These are phyloP conservation scores for Penicillium chermesinum DNA, from an alignment of 495 filamentous ascomycete species.

Conservation along the genomic window DNA sequence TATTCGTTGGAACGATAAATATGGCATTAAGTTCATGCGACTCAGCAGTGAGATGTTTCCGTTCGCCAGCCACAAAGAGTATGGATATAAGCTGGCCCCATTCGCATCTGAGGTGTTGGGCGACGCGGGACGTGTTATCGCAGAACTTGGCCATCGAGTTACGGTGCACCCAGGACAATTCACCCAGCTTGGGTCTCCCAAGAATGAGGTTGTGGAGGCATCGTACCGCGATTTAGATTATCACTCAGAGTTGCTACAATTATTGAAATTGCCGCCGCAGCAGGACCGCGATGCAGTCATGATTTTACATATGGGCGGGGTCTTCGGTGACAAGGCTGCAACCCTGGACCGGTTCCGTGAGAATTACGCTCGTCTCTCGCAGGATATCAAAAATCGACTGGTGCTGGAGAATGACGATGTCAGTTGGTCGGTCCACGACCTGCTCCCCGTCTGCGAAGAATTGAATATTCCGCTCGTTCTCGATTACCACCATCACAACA, in stretches of 20 bases:
- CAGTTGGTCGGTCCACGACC: slow-evolving; percentile 81
- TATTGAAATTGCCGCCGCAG: slow-evolving; percentile 75
- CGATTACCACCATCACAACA: slow-evolving; percentile 95
- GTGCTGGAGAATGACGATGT: slow-evolving; percentile 97
- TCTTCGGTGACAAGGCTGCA: slow-evolving; percentile 81
- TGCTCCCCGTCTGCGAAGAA: slow-evolving; percentile 87
- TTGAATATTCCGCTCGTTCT: slow-evolving; percentile 89
- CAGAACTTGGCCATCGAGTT: slow-evolving; percentile 76
- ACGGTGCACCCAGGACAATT: slow-evolving; percentile 93
- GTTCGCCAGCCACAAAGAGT: slow-evolving; percentile 81
- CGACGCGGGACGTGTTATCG: slow-evolving; percentile 71
- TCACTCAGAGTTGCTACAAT: slow-evolving; percentile 77
- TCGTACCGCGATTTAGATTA: slow-evolving; percentile 82
- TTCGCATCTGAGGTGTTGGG: slow-evolving; percentile 78
- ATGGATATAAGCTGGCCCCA: slow-evolving; percentile 81
- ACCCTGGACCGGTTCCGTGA: slow-evolving; percentile 76
- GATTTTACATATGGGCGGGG: slow-evolving; percentile 92
- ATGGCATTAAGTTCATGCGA: slow-evolving; percentile 88
- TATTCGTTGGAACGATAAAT: slow-evolving; percentile 89
- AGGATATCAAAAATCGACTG: slow-evolving; percentile 69
- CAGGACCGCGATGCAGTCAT: slow-evolving; percentile 85
- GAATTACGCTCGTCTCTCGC: slow-evolving; percentile 64
- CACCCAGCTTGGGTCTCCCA: slow-evolving; percentile 82
- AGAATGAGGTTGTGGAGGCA: slow-evolving; percentile 65
- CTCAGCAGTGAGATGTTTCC: slow-evolving; percentile 96